phyloP scores from a whole-genome alignment of 2,329 filamentous ascomycete genomes.

The Aspergillus ustus region DNA sequence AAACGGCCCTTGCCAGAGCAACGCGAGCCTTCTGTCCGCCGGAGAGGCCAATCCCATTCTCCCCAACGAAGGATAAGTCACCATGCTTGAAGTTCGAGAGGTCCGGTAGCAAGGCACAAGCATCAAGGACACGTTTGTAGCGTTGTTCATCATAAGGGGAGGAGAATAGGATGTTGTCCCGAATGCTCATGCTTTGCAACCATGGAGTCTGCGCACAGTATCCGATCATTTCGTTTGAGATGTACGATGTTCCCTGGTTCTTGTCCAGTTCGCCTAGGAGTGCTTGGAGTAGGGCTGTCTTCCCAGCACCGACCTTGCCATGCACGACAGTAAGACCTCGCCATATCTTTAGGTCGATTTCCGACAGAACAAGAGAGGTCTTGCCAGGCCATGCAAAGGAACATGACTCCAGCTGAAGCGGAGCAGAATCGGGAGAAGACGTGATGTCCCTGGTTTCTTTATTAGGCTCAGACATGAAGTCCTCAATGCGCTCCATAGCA shows the following conservation, averaged over 20 bases:
- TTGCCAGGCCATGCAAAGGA: slow-evolving; percentile 81
- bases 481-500: slow-evolving; percentile 78
- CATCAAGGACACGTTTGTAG: slow-evolving; percentile 71
- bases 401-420: slow-evolving; percentile 60
- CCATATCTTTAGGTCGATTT: slow-evolving; percentile 60
- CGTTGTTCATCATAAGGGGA: slow-evolving; percentile 69
- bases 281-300: slow-evolving; percentile 64
- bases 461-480: slow-evolving; percentile 85
- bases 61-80: slow-evolving; percentile 65
- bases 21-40: slow-evolving; percentile 66
- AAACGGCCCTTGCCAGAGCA: slow-evolving; percentile 64
- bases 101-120: slow-evolving; percentile 65
- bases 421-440: slow-evolving; percentile 33
- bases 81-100: slow-evolving; percentile 67
- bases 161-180: slow-evolving; percentile 70
- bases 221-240: slow-evolving; percentile 61
- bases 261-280: slow-evolving; percentile 64
- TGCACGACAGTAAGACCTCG: slow-evolving; percentile 63
- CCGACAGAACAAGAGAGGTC: slow-evolving; percentile 57
- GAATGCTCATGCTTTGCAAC: slow-evolving; percentile 72
- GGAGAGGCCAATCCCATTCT: slow-evolving; percentile 65
- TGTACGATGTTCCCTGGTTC: slow-evolving; percentile 54
- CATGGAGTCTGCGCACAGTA: slow-evolving; percentile 71
- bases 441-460: slow-evolving; percentile 66
- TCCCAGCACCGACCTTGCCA: slow-evolving; percentile 68